phyloP scores from a whole-genome alignment of 1,139 yeast species.

The Geotrichum histeridarum region DNA sequence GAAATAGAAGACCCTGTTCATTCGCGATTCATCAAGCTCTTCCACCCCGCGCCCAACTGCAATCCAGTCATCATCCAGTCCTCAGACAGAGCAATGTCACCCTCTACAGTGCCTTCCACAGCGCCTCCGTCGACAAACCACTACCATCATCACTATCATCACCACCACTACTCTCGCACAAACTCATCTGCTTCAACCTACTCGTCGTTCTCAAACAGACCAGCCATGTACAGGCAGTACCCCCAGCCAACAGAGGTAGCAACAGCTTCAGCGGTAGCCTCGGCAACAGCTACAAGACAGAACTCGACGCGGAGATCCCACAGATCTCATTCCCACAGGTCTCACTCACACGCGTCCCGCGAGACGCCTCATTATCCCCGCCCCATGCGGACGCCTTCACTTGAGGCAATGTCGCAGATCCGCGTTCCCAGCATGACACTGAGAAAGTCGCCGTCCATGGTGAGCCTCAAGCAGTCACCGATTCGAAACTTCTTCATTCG shows the following conservation, averaged over 20 bases:
- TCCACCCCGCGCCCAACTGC: not conserved
- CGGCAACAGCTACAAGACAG: not conserved
- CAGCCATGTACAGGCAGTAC: not conserved
- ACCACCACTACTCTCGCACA: slow-evolving; percentile 6
- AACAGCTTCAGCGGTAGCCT: slow-evolving; percentile 6
- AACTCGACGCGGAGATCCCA: not conserved
- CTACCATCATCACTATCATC: slow-evolving; percentile 9
- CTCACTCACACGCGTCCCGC: too few relatives aligned
- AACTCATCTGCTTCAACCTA: slow-evolving; percentile 4
- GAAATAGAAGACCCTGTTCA: not conserved
- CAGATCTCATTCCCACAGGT: not conserved
- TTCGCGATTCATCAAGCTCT: not conserved
- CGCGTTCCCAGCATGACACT: slow-evolving; percentile 1
- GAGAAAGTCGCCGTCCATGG: not conserved
- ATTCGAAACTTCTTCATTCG: slow-evolving; percentile 6
- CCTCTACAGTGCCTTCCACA: not conserved
- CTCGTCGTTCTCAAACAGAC: slow-evolving; percentile 14
- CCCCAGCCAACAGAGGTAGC: slow-evolving; percentile 8
- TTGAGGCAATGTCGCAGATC: slow-evolving; percentile 8
- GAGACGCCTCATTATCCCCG: not conserved
- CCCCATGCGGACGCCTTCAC: not conserved
- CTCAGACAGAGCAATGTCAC: not conserved
- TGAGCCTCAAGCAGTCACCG: not conserved
- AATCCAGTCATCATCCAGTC: slow-evolving; percentile 4
- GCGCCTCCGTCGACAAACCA: slow-evolving; percentile 8